These are phyloP conservation scores for Albugo candida DNA, from an alignment of 352 stramenopile genomes.

Conservation along the genomic window DNA sequence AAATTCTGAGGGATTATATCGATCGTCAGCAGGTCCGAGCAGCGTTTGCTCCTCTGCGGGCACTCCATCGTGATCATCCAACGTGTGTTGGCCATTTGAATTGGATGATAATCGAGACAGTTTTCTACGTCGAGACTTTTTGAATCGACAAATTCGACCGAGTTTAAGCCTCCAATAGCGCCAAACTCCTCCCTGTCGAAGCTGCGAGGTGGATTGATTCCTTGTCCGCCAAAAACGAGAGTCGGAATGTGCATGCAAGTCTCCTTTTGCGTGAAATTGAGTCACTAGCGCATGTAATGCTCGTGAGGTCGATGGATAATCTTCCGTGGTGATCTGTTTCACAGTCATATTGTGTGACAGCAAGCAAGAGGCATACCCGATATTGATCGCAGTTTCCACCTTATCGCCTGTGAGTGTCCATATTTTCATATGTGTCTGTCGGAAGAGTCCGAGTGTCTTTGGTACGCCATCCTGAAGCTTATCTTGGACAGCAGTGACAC, in stretches of 20 bases:
- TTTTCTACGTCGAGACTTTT: neutral
- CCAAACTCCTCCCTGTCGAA: too few species aligned
- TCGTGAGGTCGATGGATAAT: slow-evolving; percentile 27
- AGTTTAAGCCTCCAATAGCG: neutral
- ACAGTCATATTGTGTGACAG: slow-evolving; percentile 66
- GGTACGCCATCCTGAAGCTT: slow-evolving; percentile 83
- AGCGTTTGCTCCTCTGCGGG: neutral
- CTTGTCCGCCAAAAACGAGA: neutral
- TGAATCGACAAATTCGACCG: neutral
- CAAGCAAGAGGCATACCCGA: slow-evolving; percentile 81
- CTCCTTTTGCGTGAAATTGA: neutral
- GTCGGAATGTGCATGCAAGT: neutral
- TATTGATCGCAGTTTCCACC: slow-evolving; percentile 89
- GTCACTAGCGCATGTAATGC: neutral
- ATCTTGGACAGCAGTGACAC: slow-evolving; percentile 86
- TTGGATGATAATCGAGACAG: neutral
- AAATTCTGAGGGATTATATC: slow-evolving; percentile 7
- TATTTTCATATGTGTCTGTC: slow-evolving; percentile 83
- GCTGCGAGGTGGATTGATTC: neutral
- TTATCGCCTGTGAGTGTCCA: slow-evolving; percentile 92
- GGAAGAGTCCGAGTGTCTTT: slow-evolving; percentile 63
- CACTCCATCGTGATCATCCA: slow-evolving; percentile 3
- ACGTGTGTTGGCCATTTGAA: slow-evolving; percentile 14
- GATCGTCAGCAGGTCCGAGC: neutral
- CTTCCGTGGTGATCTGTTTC: slow-evolving; percentile 31